Conservation (phyloP, 345 rosid species). For the Ricinus communis region DNA sequence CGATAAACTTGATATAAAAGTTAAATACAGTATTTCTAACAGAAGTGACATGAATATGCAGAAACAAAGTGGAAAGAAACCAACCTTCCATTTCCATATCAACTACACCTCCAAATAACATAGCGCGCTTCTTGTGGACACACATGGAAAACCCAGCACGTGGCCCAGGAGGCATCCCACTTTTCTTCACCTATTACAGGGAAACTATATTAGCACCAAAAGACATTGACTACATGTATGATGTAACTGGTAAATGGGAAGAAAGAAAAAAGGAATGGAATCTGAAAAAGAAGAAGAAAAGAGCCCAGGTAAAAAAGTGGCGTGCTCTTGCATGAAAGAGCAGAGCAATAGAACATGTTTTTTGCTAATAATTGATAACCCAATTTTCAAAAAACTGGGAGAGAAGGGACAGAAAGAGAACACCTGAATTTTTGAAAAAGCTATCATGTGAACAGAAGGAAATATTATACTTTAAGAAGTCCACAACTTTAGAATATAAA, state of each 20-base stretch:
- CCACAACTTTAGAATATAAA: background rate
- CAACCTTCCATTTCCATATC: conserved; percentile 95
- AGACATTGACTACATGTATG: background rate
- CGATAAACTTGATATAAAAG: no score
- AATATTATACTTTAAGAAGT: background rate
- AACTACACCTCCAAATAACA: conserved; percentile 93
- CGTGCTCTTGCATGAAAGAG: background rate
- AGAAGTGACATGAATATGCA: background rate
- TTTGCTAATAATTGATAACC: background rate
- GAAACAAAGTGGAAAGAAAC: conserved; percentile 19
- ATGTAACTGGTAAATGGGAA: background rate
- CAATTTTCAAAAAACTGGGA: background rate
- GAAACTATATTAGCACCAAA: conserved; percentile 2
- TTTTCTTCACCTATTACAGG: conserved; percentile 71
- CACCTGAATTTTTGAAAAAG: background rate
- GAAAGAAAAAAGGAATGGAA: background rate
- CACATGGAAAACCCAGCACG: conserved; percentile 92
- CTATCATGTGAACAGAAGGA: background rate
- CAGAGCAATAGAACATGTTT: background rate
- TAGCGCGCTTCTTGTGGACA: conserved; percentile 93
- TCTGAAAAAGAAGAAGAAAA: background rate
- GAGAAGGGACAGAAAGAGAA: background rate
- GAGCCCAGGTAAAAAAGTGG: background rate
- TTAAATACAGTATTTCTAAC: background rate
- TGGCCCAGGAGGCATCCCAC: conserved; percentile 95